Conservation (phyloP, 208 protist species). For the Leishmania turanica region DNA sequence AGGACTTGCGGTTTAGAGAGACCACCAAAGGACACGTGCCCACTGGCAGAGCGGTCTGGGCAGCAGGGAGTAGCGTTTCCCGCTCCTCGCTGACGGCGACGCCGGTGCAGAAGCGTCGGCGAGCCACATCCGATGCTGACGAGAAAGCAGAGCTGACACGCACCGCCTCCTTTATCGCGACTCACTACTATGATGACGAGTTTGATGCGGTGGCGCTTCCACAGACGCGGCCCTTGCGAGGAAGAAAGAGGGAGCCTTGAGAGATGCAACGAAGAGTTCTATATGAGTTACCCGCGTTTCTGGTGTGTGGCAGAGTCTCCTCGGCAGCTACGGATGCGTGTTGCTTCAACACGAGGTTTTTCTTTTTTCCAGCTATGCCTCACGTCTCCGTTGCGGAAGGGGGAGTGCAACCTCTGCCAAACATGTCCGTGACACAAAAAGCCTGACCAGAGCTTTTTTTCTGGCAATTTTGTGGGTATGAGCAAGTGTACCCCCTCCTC, state of each 20-base stretch:
- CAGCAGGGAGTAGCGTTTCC: background rate
- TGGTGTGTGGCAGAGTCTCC: background rate
- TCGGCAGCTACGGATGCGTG: background rate
- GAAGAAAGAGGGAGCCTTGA: background rate
- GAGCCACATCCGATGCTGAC: background rate
- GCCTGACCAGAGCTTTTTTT: background rate
- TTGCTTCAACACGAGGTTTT: background rate
- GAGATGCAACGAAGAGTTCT: background rate
- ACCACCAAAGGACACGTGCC: background rate
- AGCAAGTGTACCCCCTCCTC: too few relatives aligned
- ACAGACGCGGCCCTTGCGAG: background rate
- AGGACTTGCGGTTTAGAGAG: background rate
- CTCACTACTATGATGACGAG: slow-evolving; percentile 66
- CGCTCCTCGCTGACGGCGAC: background rate
- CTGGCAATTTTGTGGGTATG: background rate
- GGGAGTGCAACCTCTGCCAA: background rate
- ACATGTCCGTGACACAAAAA: background rate
- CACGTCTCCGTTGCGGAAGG: too few relatives aligned
- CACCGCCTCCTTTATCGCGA: slow-evolving; percentile 46
- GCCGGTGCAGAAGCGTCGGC: slow-evolving; percentile 11
- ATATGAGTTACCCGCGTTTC: background rate
- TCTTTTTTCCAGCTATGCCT: background rate
- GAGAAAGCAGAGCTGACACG: slow-evolving; percentile 21
- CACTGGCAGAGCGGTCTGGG: slow-evolving; percentile 22
- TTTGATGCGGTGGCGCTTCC: slow-evolving; percentile 64